Evolutionary conservation across 768 basidiomycete species (phyloP).

Genomic region (Tylopilus cervinicoccineus): DNA sequence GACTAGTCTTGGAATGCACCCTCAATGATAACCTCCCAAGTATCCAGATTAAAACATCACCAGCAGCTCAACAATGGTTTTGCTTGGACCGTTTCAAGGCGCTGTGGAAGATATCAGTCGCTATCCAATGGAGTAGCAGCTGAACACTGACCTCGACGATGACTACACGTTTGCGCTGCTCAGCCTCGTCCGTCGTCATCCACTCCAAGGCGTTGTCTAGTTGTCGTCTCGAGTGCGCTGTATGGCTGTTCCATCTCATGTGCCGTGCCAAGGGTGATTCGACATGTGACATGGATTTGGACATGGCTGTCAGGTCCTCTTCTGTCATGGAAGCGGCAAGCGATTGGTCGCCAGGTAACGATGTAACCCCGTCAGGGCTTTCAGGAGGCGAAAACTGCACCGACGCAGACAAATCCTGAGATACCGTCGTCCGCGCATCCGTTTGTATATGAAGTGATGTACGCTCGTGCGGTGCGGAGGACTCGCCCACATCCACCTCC

Average conservation of each 20-base stretch:
- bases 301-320: constrained; percentile 69
- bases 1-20: not conserved
- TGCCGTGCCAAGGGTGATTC: constrained; percentile 45
- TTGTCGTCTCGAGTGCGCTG: constrained; percentile 23
- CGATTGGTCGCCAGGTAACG: constrained; percentile 54
- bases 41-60: constrained; percentile 30
- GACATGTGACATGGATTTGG: constrained; percentile 71
- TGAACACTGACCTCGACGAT: constrained; percentile 61
- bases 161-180: constrained; percentile 51
- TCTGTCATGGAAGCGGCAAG: constrained; percentile 56
- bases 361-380: constrained; percentile 48
- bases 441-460: constrained; percentile 29
- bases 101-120: constrained; percentile 37
- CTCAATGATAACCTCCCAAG: constrained; percentile 7
- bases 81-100: constrained; percentile 66
- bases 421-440: constrained; percentile 13
- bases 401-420: constrained; percentile 31
- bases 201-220: constrained; percentile 40
- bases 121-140: not conserved
- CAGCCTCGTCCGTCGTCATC: constrained; percentile 38
- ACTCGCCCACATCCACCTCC: constrained; percentile 63
- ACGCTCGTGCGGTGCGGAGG: constrained; percentile 24
- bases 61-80: constrained; percentile 73
- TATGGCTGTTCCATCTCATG: constrained; percentile 34
- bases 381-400: constrained; percentile 52